Evolutionary conservation across 2,329 filamentous ascomycete genomes (phyloP).

Genomic region (Colletotrichum sp.): DNA sequence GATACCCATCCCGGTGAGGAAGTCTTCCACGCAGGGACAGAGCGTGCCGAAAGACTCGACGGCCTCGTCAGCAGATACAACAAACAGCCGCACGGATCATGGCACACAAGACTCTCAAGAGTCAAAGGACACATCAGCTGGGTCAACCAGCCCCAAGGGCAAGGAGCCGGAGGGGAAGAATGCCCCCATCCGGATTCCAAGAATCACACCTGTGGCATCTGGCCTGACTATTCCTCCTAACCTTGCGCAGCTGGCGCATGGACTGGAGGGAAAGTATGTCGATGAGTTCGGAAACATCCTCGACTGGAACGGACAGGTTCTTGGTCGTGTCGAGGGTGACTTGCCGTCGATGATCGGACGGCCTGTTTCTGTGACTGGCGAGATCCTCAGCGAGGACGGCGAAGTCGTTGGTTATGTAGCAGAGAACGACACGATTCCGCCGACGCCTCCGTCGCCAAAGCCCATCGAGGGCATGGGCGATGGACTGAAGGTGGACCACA

Average conservation of each 20-base stretch:
- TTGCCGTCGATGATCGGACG: slow-evolving; percentile 60
- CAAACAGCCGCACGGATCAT: slow-evolving; percentile 10
- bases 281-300: slow-evolving; percentile 62
- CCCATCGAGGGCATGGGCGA: slow-evolving; percentile 40
- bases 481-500: slow-evolving; percentile 45
- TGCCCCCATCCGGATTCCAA: slow-evolving; percentile 40
- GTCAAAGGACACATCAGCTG: neutral
- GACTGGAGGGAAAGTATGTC: slow-evolving; percentile 52
- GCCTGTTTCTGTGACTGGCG: slow-evolving; percentile 48
- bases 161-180: slow-evolving; percentile 15
- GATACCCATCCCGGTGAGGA: slow-evolving; percentile 20
- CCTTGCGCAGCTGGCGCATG: slow-evolving; percentile 38
- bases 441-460: slow-evolving; percentile 25
- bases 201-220: slow-evolving; percentile 43
- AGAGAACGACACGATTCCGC: slow-evolving; percentile 40
- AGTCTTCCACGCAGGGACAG: slow-evolving; percentile 3
- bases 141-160: neutral
- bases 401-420: slow-evolving; percentile 50
- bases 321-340: slow-evolving; percentile 59
- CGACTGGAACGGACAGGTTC: slow-evolving; percentile 52
- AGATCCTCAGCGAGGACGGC: slow-evolving; percentile 49
- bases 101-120: neutral
- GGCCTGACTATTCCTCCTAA: slow-evolving; percentile 32
- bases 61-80: neutral
- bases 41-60: neutral